Evolutionary conservation across 352 stramenopile genomes (phyloP).

Genomic region (Phytopythium vexans): DNA sequence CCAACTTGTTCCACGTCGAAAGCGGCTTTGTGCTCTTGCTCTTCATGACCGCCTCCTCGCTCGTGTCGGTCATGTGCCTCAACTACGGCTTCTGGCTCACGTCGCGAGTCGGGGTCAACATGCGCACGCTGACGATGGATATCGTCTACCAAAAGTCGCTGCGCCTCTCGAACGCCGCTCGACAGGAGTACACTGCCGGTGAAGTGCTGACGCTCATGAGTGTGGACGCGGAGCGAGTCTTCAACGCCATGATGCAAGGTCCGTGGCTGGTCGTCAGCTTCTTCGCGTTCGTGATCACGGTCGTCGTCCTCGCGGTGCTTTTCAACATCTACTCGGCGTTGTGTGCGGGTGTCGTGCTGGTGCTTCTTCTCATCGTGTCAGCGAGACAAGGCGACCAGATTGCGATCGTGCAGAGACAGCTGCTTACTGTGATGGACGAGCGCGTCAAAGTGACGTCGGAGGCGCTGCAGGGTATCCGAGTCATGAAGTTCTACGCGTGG

Average conservation of each 20-base stretch:
- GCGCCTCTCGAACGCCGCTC: constrained; percentile 47
- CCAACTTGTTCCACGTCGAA: constrained; percentile 13
- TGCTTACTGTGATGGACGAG: constrained; percentile 33
- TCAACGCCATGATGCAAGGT: constrained; percentile 13
- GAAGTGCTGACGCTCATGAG: constrained; percentile 11
- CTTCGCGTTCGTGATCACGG: constrained; percentile 12
- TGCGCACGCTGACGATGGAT: constrained; percentile 23
- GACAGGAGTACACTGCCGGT: constrained; percentile 18
- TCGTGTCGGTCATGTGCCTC: constrained; percentile 19
- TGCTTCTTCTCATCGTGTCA: constrained; percentile 8
- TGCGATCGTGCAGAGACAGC: constrained; percentile 6
- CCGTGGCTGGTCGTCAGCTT: constrained; percentile 14
- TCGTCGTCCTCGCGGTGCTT: constrained; percentile 18
- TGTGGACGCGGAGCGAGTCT: constrained; percentile 15
- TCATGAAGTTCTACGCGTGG: constrained; percentile 89
- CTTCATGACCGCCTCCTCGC: constrained; percentile 12
- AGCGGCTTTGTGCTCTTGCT: constrained; percentile 12
- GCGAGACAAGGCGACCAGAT: constrained; percentile 2
- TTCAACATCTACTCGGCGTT: constrained; percentile 7
- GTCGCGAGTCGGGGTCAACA: constrained; percentile 18
- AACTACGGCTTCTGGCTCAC: constrained; percentile 23
- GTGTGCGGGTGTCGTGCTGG: constrained; percentile 4
- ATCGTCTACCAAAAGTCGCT: constrained; percentile 40
- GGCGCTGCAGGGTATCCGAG: constrained; percentile 81
- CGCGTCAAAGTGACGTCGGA: constrained; percentile 91